Conservation (phyloP, 345 rosid genomes). For the Diplotaxis tenuifolia region DNA sequence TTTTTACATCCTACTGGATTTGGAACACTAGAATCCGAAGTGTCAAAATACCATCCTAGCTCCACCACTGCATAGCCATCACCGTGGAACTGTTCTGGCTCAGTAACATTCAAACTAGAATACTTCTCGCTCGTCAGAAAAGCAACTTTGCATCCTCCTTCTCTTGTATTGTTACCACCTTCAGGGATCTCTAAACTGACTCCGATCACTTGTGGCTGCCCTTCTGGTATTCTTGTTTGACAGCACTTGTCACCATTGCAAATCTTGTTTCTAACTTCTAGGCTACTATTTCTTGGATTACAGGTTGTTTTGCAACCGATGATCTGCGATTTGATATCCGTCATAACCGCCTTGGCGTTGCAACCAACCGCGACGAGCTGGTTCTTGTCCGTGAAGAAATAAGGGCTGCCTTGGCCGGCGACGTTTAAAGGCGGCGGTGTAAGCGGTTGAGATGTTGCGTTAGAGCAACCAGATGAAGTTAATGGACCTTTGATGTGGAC, state of each 20-base stretch:
- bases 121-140: slow-evolving; percentile 34
- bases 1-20: background rate
- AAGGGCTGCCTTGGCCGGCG: slow-evolving; percentile 32
- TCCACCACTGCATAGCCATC: slow-evolving; percentile 22
- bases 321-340: slow-evolving; percentile 3
- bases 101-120: slow-evolving; percentile 19
- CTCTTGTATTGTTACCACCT: background rate
- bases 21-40: slow-evolving; percentile 12
- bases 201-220: slow-evolving; percentile 24
- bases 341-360: slow-evolving; percentile 17
- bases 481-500: slow-evolving; percentile 32
- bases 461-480: slow-evolving; percentile 30
- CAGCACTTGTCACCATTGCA: slow-evolving; percentile 52
- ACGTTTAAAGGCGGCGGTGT: slow-evolving; percentile 14
- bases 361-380: slow-evolving; percentile 45
- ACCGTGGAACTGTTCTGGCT: slow-evolving; percentile 20
- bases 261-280: slow-evolving; percentile 8
- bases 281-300: slow-evolving; percentile 8
- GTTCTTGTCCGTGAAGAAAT: slow-evolving; percentile 31
- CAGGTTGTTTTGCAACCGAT: slow-evolving; percentile 47
- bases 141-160: slow-evolving; percentile 30
- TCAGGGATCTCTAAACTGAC: background rate
- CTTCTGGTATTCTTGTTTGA: slow-evolving; percentile 38
- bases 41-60: slow-evolving; percentile 36
- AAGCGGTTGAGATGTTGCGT: background rate